phyloP scores from a whole-genome alignment of 208 protist genomes.

The Jaenimonas drosophilae region DNA sequence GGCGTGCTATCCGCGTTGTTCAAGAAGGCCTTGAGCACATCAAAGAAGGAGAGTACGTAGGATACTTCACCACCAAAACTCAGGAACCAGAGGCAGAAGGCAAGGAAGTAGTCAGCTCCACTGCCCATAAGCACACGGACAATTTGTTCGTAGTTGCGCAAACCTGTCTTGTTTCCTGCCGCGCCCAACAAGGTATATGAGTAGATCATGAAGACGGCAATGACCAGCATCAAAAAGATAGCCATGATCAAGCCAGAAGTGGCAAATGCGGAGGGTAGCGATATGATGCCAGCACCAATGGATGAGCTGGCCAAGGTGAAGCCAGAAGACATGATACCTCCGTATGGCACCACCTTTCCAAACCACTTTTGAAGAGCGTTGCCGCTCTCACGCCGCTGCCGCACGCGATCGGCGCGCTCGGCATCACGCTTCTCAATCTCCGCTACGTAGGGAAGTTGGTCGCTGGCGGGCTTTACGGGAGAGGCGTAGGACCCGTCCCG shows the following conservation, averaged over 20 bases:
- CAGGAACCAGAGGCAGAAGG: constrained; percentile 31
- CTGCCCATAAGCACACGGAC: constrained; percentile 27
- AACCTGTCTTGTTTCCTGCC: constrained; percentile 18
- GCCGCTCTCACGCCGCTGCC: constrained; percentile 10
- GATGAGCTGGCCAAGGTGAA: constrained; percentile 56
- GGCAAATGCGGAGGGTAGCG: constrained; percentile 44
- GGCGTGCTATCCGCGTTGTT: constrained; percentile 9
- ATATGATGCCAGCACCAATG: constrained; percentile 61
- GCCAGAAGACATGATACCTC: constrained; percentile 35
- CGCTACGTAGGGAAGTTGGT: not conserved
- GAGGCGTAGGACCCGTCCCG: not conserved
- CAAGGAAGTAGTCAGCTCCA: constrained; percentile 40
- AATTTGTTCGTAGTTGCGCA: constrained; percentile 48
- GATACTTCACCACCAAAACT: constrained; percentile 51
- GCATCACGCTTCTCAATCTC: constrained; percentile 1
- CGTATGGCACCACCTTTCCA: constrained; percentile 31
- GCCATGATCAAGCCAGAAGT: constrained; percentile 43
- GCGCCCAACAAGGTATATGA: constrained; percentile 31
- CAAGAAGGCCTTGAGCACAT: constrained; percentile 29
- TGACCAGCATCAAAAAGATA: constrained; percentile 46
- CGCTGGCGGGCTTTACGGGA: not conserved
- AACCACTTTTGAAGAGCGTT: constrained; percentile 15
- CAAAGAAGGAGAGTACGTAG: constrained; percentile 41
- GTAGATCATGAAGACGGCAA: constrained; percentile 37
- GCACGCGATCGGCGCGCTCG: constrained; percentile 23